Evolutionary conservation across 2,329 filamentous ascomycete species (phyloP).

Genomic region (Colletotrichum sp.): DNA sequence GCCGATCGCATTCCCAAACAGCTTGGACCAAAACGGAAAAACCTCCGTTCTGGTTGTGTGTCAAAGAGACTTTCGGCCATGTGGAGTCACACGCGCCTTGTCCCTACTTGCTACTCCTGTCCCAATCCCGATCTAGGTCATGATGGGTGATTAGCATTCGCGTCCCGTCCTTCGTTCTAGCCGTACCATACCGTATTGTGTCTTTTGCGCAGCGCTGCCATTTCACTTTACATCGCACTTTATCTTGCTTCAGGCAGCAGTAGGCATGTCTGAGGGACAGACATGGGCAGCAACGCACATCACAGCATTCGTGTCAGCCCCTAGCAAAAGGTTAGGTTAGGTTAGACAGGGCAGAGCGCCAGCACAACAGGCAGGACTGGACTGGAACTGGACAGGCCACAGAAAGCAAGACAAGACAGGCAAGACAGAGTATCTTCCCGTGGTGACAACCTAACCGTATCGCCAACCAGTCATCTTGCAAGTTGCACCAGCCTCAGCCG

Average conservation of each 20-base stretch:
- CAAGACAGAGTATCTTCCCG: not conserved
- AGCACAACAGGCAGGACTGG: not conserved
- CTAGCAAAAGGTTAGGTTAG: not conserved
- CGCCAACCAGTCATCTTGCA: not conserved
- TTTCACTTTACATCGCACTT: not conserved
- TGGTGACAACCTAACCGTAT: not conserved
- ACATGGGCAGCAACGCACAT: not conserved
- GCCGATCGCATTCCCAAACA: slow-evolving; percentile 11
- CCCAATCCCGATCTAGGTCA: slow-evolving; percentile 11
- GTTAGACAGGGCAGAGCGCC: not conserved
- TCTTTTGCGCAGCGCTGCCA: not conserved
- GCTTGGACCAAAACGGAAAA: slow-evolving; percentile 13
- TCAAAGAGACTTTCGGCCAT: slow-evolving; percentile 20
- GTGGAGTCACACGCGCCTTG: slow-evolving; percentile 11
- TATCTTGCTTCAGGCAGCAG: not conserved
- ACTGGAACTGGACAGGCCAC: not conserved
- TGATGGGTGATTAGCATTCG: slow-evolving; percentile 5
- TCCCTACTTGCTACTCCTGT: not conserved
- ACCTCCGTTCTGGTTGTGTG: slow-evolving; percentile 13
- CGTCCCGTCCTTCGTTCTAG: not conserved
- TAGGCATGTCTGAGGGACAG: not conserved
- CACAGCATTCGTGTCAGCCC: not conserved
- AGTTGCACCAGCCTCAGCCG: not conserved
- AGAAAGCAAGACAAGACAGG: not conserved
- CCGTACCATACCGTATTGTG: not conserved